A percentile compares a stretch with the other conserved stretches of the same genome.
phyloP scores from a whole-genome alignment of 164 flowering plant genomes.

The Vitis riparia region DNA sequence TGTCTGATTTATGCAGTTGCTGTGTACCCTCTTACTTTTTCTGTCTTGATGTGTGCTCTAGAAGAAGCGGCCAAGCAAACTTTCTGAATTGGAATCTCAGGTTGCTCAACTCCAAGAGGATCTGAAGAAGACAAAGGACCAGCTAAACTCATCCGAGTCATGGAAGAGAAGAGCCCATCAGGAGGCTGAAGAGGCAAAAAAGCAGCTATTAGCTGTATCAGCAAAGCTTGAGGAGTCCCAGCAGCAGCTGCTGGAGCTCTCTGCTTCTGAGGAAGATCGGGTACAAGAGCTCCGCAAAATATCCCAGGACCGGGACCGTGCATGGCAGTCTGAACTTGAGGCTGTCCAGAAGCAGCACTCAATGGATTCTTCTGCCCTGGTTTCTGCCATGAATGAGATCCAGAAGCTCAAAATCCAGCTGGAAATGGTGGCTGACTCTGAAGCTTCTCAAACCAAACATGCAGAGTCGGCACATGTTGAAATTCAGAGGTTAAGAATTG shows the following conservation, averaged over 20 bases:
- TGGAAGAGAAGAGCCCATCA: conserved; percentile 48
- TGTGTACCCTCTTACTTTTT: neutral
- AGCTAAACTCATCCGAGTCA: conserved; percentile 62
- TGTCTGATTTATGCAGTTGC: neutral
- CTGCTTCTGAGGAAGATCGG: conserved; percentile 53
- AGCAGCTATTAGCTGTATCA: conserved; percentile 59
- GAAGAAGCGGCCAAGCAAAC: conserved; percentile 71
- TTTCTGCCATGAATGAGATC: conserved; percentile 41
- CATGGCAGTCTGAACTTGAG: conserved; percentile 64
- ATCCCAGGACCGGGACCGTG: conserved; percentile 63
- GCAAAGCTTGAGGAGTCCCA: conserved; percentile 63
- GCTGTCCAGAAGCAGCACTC: conserved; percentile 59
- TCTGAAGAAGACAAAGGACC: conserved; percentile 68
- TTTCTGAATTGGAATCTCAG: conserved; percentile 69
- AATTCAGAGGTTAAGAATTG: conserved; percentile 25
- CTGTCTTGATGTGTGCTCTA: conserved; percentile 21
- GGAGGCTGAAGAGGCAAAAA: conserved; percentile 78
- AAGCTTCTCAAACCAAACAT: conserved; percentile 24
- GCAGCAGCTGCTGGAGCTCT: conserved; percentile 56
- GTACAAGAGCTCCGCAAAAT: conserved; percentile 53
- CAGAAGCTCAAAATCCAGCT: conserved; percentile 40
- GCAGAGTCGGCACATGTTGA: conserved; percentile 34
- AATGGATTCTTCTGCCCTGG: conserved; percentile 39
- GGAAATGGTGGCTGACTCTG: conserved; percentile 26
- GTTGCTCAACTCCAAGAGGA: conserved; percentile 73